These are phyloP conservation scores for Hypoxylon sp. DNA, from an alignment of 2,329 filamentous ascomycete species.

Conservation along the genomic window DNA sequence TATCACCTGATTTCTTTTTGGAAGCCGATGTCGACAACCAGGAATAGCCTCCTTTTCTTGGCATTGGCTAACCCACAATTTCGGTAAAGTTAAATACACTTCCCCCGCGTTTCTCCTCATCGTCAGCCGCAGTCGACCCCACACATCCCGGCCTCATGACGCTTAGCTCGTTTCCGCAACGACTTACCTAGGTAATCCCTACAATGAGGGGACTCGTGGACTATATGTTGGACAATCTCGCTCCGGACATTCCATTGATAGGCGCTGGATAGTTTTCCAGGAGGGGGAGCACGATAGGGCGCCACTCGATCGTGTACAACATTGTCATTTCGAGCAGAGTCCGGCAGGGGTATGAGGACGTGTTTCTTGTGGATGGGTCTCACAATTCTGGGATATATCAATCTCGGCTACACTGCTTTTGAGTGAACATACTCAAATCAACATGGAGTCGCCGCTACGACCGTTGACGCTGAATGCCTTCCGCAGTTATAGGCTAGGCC, in stretches of 20 bases:
- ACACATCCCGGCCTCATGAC: conserved; percentile 11
- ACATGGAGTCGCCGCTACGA: conserved; percentile 21
- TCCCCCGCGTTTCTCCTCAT: conserved; percentile 39
- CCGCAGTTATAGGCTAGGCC: conserved; percentile 2
- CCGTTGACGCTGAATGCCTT: not conserved
- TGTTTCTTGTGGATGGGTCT: not conserved
- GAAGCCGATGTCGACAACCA: conserved; percentile 1
- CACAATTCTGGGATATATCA: not conserved
- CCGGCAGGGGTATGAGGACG: conserved; percentile 1
- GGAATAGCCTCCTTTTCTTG: not conserved
- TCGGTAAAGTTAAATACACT: conserved; percentile 1
- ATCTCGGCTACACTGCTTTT: not conserved
- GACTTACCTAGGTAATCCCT: not conserved
- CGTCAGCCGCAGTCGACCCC: conserved; percentile 22
- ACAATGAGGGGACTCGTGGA: not conserved
- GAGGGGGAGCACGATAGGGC: conserved; percentile 4
- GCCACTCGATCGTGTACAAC: not conserved
- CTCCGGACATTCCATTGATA: not conserved
- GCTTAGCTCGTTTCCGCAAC: conserved; percentile 8
- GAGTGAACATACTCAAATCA: not conserved
- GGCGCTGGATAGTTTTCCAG: not conserved
- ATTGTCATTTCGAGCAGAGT: not conserved
- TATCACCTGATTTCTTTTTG: not conserved
- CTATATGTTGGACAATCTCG: not conserved
- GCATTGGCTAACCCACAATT: not conserved